phyloP scores from a whole-genome alignment of 148 eudicot species.

The Rhododendron henanense region DNA sequence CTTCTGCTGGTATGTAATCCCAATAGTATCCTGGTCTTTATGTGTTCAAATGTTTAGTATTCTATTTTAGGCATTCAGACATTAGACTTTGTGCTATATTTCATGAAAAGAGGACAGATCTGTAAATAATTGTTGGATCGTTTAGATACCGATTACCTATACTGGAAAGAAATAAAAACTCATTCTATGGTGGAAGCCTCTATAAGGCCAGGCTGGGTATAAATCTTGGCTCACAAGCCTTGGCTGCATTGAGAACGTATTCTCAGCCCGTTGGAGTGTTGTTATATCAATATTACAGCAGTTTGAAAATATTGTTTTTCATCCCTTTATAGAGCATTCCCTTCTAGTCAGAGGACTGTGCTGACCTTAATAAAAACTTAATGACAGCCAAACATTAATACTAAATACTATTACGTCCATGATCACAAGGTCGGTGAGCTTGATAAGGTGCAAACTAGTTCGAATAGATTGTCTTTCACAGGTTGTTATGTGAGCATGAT shows the following conservation, averaged over 20 bases:
- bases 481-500: constrained; percentile 1
- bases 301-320: not conserved
- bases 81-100: not conserved
- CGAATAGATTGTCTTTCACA: not conserved
- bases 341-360: not conserved
- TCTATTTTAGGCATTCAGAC: not conserved
- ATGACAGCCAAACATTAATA: not conserved
- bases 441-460: not conserved
- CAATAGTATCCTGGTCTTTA: not conserved
- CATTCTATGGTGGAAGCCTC: not conserved
- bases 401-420: not conserved
- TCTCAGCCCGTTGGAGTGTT: not conserved
- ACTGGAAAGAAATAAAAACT: not conserved
- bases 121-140: not conserved
- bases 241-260: not conserved
- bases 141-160: not conserved
- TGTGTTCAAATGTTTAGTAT: not conserved
- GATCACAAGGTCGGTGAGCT: not conserved
- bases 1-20: constrained; percentile 66
- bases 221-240: not conserved
- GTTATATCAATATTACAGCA: not conserved
- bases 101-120: not conserved
- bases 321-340: not conserved
- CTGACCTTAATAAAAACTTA: not conserved
- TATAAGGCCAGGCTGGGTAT: not conserved